These are phyloP conservation scores for Thymus quinquecostatus DNA, from an alignment of 257 asterid species.

Conservation along the genomic window DNA sequence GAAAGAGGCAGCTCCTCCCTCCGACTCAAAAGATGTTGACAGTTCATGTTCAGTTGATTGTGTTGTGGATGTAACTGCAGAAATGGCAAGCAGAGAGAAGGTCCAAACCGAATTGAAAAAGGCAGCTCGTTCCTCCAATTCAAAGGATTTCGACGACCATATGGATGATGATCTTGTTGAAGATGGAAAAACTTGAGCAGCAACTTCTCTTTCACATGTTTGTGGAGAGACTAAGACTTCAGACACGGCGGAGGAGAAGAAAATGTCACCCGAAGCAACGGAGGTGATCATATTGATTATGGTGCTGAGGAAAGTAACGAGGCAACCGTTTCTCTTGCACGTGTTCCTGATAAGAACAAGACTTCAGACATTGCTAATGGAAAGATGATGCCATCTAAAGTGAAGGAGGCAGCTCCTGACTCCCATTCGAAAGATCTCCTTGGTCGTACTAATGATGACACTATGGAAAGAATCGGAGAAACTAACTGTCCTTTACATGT, in stretches of 20 bases:
- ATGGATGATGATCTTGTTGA: not conserved
- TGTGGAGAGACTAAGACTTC: not conserved
- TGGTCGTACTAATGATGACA: not conserved
- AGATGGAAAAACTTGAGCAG: not conserved
- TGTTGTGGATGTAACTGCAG: too few species aligned
- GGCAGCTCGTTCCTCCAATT: not conserved
- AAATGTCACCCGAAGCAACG: not conserved
- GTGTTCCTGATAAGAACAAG: not conserved
- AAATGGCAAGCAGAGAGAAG: too few species aligned
- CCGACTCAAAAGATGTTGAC: too few species aligned
- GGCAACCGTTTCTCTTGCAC: not conserved
- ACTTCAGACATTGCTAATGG: not conserved
- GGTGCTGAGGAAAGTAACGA: not conserved
- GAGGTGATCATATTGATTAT: not conserved
- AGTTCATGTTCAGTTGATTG: too few species aligned
- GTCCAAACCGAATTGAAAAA: not conserved
- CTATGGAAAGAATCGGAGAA: not conserved
- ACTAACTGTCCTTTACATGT: too few species aligned
- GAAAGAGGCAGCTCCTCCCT: too few species aligned
- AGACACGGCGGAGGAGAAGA: not conserved
- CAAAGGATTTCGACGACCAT: not conserved
- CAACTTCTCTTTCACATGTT: not conserved
- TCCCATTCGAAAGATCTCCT: not conserved
- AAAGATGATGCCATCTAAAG: not conserved
- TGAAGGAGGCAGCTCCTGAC: constrained; percentile 22